Conservation (phyloP, 2,329 filamentous ascomycete species). For the Penicillium frequentans region DNA sequence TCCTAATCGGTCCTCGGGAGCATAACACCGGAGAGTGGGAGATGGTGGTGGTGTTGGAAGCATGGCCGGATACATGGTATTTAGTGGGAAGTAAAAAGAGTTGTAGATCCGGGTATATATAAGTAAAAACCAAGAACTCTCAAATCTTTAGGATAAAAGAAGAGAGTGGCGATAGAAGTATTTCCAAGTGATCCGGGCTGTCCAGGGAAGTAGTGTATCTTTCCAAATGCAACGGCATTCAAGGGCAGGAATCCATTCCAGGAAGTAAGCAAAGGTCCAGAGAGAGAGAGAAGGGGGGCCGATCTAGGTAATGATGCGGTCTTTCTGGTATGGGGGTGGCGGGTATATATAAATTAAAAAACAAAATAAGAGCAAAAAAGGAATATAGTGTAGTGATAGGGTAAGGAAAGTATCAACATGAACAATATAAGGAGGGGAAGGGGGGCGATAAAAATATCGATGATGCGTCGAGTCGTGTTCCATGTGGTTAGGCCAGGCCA, state of each 20-base stretch:
- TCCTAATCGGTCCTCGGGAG: slow-evolving; percentile 84
- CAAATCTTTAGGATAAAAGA: background rate
- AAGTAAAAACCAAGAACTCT: slow-evolving; percentile 6
- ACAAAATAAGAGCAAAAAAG: slow-evolving; percentile 12
- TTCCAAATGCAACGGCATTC: slow-evolving; percentile 8
- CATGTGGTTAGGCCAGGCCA: slow-evolving; percentile 12
- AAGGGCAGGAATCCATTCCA: slow-evolving; percentile 17
- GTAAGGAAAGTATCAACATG: slow-evolving; percentile 9
- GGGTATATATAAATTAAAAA: background rate
- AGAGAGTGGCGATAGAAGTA: background rate
- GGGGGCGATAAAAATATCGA: slow-evolving; percentile 19
- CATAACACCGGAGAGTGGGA: slow-evolving; percentile 51
- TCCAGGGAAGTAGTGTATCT: slow-evolving; percentile 2
- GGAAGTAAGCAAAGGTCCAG: background rate
- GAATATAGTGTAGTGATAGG: background rate
- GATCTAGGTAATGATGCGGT: background rate
- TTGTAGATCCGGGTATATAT: slow-evolving; percentile 16
- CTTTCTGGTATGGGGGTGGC: background rate
- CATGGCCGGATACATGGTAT: slow-evolving; percentile 46
- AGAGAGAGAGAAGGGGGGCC: background rate
- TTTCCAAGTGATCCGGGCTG: background rate
- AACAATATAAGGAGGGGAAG: slow-evolving; percentile 2
- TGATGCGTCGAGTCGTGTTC: slow-evolving; percentile 16
- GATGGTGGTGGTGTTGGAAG: slow-evolving; percentile 49
- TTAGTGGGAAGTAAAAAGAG: slow-evolving; percentile 4